A percentile compares a stretch with the other conserved stretches of the same genome.
Conservation (phyloP, 371 early-diverging fungal genomes). For the Parasitella parasitica region DNA sequence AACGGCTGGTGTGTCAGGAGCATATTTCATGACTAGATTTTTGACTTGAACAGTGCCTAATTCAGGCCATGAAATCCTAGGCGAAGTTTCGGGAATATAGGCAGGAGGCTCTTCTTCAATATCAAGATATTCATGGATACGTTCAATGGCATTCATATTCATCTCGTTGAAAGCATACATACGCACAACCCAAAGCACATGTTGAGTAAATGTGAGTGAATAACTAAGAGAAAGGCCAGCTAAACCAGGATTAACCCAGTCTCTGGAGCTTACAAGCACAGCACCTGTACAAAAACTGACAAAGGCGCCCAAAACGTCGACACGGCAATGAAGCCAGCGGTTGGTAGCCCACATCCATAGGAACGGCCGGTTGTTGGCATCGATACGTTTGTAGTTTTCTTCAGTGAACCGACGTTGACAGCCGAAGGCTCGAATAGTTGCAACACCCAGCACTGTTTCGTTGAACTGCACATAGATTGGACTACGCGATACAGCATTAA, state of each 20-base stretch:
- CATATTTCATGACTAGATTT: constrained; percentile 66
- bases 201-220: constrained; percentile 62
- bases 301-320: constrained; percentile 68
- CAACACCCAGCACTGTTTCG: constrained; percentile 74
- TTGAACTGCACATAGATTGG: constrained; percentile 80
- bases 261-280: constrained; percentile 47
- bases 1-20: constrained; percentile 65
- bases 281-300: constrained; percentile 75
- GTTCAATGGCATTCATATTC: constrained; percentile 84
- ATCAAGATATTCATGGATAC: constrained; percentile 73
- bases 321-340: constrained; percentile 86
- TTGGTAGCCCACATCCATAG: constrained; percentile 84
- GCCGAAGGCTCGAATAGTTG: constrained; percentile 78
- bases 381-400: constrained; percentile 58
- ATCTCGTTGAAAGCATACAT: constrained; percentile 80
- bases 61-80: constrained; percentile 73
- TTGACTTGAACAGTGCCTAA: constrained; percentile 66
- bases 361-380: constrained; percentile 79
- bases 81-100: constrained; percentile 41
- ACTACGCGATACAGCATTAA: constrained; percentile 77
- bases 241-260: constrained; percentile 67
- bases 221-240: constrained; percentile 83
- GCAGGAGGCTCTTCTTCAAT: constrained; percentile 71
- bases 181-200: constrained; percentile 81
- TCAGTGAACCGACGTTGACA: constrained; percentile 59